Conservation (phyloP, 257 asterid species). For the Fraxinus anomala region DNA sequence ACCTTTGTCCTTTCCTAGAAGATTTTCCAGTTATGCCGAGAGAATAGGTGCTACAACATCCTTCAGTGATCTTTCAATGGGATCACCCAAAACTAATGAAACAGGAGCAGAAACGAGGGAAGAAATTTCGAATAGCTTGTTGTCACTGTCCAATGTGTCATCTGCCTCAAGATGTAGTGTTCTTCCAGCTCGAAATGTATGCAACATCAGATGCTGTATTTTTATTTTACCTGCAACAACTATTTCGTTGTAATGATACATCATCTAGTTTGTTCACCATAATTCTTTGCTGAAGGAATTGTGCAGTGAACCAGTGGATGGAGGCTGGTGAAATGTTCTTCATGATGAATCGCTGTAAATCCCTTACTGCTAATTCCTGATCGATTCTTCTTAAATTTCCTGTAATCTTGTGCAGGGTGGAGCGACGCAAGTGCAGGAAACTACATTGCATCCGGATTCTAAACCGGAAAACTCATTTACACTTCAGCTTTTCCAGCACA, state of each 20-base stretch:
- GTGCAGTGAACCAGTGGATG: not conserved
- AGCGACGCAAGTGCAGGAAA: conserved; percentile 42
- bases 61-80: conserved; percentile 55
- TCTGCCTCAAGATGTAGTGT: conserved; percentile 47
- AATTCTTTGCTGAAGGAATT: not conserved
- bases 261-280: conserved; percentile 2
- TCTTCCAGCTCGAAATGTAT: conserved; percentile 61
- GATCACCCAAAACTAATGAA: conserved; percentile 85
- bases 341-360: conserved; percentile 16
- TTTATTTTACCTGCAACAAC: conserved; percentile 3
- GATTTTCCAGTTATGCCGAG: conserved; percentile 90
- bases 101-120: conserved; percentile 90
- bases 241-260: conserved; percentile 13
- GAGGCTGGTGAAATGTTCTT: conserved; percentile 22
- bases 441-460: conserved; percentile 46
- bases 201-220: conserved; percentile 29
- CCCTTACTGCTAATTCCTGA: conserved; percentile 9
- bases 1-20: conserved; percentile 58
- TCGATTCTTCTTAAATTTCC: conserved; percentile 8
- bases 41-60: conserved; percentile 78
- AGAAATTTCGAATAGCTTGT: conserved; percentile 65
- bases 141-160: conserved; percentile 66
- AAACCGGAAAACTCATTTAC: conserved; percentile 83
- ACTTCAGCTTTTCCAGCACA: conserved; percentile 89
- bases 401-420: conserved; percentile 61